phyloP scores from a whole-genome alignment of 2,329 filamentous ascomycete genomes.

The Calonectria pteridis region DNA sequence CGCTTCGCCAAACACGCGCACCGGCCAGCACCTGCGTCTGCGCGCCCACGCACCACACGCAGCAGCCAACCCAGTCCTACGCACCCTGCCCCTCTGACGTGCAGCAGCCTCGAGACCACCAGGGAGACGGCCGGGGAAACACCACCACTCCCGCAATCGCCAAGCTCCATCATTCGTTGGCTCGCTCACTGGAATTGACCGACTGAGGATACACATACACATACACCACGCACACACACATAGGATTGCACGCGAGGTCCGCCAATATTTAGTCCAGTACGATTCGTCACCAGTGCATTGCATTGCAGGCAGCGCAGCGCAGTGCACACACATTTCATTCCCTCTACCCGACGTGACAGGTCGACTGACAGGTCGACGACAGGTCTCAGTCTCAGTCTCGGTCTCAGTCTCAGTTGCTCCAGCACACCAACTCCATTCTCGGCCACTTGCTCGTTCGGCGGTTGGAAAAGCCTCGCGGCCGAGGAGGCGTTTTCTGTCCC shows the following conservation, averaged over 20 bases:
- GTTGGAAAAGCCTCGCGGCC: constrained; percentile 25
- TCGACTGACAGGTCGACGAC: constrained; percentile 25
- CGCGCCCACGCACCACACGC: constrained; percentile 7
- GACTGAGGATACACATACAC: background rate
- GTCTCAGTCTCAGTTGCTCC: constrained; percentile 19
- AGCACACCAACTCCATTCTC: constrained; percentile 7
- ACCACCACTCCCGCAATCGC: constrained; percentile 18
- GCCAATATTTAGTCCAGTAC: background rate
- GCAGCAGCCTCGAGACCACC: constrained; percentile 21
- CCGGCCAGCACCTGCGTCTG: constrained; percentile 5
- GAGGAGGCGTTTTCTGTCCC: constrained; percentile 22
- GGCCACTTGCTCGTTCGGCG: constrained; percentile 15
- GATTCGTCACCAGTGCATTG: constrained; percentile 13
- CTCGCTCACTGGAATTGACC: constrained; percentile 14
- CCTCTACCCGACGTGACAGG: constrained; percentile 20
- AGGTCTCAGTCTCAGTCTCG: constrained; percentile 15
- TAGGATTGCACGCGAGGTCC: background rate
- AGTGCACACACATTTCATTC: background rate
- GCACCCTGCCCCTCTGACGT: constrained; percentile 30
- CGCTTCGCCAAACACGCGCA: background rate
- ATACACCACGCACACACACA: background rate
- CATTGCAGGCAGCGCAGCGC: background rate
- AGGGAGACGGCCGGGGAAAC: constrained; percentile 20
- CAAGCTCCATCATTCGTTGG: constrained; percentile 20
- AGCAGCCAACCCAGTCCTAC: constrained; percentile 23